A percentile compares a stretch with the other conserved stretches of the same genome.
Conservation (phyloP, 2,329 filamentous ascomycete species). For the Penicillium sp. region DNA sequence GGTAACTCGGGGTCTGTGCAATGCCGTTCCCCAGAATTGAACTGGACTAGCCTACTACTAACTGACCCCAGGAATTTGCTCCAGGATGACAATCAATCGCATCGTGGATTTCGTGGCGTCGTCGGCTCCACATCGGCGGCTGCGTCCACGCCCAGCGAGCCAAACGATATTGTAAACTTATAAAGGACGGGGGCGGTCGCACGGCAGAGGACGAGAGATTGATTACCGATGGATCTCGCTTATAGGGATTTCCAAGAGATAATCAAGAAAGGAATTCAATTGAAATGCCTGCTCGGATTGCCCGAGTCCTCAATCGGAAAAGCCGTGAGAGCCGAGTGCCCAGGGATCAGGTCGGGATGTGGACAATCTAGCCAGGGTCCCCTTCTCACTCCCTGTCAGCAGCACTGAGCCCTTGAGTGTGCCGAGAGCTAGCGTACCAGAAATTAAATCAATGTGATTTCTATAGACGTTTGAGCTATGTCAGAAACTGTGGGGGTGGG, state of each 20-base stretch:
- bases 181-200: neutral
- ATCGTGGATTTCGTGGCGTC: constrained; percentile 1
- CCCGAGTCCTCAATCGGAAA: neutral
- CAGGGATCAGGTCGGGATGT: neutral
- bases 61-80: neutral
- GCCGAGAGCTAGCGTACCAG: too few species aligned
- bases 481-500: neutral
- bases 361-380: neutral
- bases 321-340: neutral
- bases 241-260: neutral
- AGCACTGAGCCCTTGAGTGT: too few species aligned
- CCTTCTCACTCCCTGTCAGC: neutral
- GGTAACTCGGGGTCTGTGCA: neutral
- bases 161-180: neutral
- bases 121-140: constrained; percentile 6
- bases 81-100: neutral
- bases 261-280: neutral
- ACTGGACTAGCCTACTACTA: neutral
- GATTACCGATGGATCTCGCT: neutral
- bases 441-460: too few species aligned
- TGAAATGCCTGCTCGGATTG: neutral
- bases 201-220: neutral
- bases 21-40: neutral
- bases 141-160: constrained; percentile 5
- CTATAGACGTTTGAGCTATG: too few species aligned